Evolutionary conservation across 1,139 yeast genomes (phyloP), one percentile per base, ranked within the genome.

Genomic region (Suhomyces maxii): DNA sequence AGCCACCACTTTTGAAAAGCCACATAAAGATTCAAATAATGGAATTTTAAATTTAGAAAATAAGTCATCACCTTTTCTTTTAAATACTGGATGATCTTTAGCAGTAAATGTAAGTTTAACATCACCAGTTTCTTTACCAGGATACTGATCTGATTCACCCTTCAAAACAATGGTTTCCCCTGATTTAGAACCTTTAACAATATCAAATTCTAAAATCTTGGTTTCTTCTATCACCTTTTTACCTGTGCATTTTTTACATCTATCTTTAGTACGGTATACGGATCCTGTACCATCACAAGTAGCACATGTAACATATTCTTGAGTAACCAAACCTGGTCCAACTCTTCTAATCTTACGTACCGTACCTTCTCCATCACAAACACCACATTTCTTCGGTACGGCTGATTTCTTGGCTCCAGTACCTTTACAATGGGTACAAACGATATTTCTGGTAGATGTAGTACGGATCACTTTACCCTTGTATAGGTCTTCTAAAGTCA

Each of bases 391-490:
- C 39, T 75, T 76, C 31, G 77, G 65, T 30, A 69, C 71, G 0
- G 96, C 90, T 48, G 79, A 73, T 44, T 80, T 73, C 54, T 77
- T 81, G 31, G 86, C 82, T 2, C 97, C 97, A 1, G 79, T 65
- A 2, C 97, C 98, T 42, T 75, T 69, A 66, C 98, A 91, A 37
- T 70, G 63, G 2, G 74, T 64, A 69, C 98, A 91, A 7, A 89
- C 68, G 14, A 86, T 76, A 58, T 87, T 81, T 60, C 97, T 79
- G 3, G 86, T 81, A 4, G 89, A 79, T 3, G 89, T 79, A 58
- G 89, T 81, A 61, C 89, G 86, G 53, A 89, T 77, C 12, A 83
- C 80, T 60, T 89, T 89, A 8, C 99, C 98, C 54, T 80, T 80
- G 71, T 81, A 93, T 39, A 89, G 67, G 51, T 91, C 97, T 47